Evolutionary conservation across 2,329 filamentous ascomycete species (phyloP).

Genomic region (Hortaea sp.): DNA sequence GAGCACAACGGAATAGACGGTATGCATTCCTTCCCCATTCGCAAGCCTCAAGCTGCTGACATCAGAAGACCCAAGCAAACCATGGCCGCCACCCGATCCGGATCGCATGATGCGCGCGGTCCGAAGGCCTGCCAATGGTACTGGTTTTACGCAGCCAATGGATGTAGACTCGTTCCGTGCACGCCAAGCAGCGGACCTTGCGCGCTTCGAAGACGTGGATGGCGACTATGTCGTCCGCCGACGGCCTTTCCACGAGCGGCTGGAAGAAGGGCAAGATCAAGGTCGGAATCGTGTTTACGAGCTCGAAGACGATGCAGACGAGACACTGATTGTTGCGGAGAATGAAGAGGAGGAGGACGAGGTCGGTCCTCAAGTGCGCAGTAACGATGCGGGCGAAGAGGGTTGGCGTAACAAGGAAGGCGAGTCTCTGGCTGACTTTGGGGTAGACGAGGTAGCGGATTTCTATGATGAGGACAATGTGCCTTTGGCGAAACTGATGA

Average conservation of each 20-base stretch:
- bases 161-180: slow-evolving; percentile 44
- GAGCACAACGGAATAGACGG: slow-evolving; percentile 71
- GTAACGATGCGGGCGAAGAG: slow-evolving; percentile 39
- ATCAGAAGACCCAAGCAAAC: slow-evolving; percentile 29
- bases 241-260: slow-evolving; percentile 33
- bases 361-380: slow-evolving; percentile 8
- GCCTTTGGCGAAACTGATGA: slow-evolving; percentile 58
- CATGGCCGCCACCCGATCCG: slow-evolving; percentile 43
- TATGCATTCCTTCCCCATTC: slow-evolving; percentile 19
- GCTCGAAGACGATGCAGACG: slow-evolving; percentile 13
- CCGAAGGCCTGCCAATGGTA: slow-evolving; percentile 14
- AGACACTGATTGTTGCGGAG: slow-evolving; percentile 35
- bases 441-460: slow-evolving; percentile 67
- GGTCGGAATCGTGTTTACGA: slow-evolving; percentile 8
- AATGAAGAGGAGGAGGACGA: slow-evolving; percentile 12
- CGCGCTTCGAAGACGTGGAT: slow-evolving; percentile 25
- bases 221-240: slow-evolving; percentile 27
- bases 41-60: neutral
- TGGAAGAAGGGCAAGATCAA: slow-evolving; percentile 17
- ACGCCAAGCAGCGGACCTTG: slow-evolving; percentile 44
- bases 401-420: slow-evolving; percentile 68
- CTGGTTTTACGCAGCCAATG: slow-evolving; percentile 30
- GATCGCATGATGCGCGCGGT: slow-evolving; percentile 31
- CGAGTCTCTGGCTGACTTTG: slow-evolving; percentile 64
- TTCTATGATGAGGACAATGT: slow-evolving; percentile 59